Base-by-base conservation (phyloP, 2,329 filamentous ascomycete species). In the Cordyceps fumosorosea region DNA sequence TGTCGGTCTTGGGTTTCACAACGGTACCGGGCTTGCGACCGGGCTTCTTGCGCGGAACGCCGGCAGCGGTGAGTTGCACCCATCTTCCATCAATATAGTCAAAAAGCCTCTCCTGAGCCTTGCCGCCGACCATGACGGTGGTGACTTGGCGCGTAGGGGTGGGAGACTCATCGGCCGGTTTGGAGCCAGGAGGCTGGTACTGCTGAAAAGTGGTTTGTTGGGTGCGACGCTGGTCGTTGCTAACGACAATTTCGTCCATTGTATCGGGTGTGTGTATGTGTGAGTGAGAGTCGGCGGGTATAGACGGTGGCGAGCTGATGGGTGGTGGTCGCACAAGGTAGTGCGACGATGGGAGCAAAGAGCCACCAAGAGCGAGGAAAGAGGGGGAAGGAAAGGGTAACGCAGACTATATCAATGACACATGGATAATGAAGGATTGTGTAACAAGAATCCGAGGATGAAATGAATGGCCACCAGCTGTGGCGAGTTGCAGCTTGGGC, bases 21-120 rank as follows among this genome's bases (percentile, higher is more conserved):
- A 75, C 80, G 64, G 77, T 83, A 69, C 81, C 89, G 69, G 85
- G 84, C 70, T 88, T 88, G 56, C 85, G 81, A 24, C 84, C 85
- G 22, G 85, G 84, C 74, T 88, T 88, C 74, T 86, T 86, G 5
- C 84, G 75, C 0, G 84, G 83, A 7, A 84, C 69, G 12, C 84
- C 84, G 57, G 83, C 83, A 29, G 83, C 83, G 0, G 83, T 86
- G 58, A 86, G 73, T 64, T 77, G 79, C 32, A 81, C 78, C 66
- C 73, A 73, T 68, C 75, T 66, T 65, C 77, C 71, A 65, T 80
- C 71, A 64, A 75, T 69, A n/a, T 69, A 60, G 14, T 70, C 72
- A 47, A 70, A 77, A 45, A 69, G 66, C 65, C 71, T 76, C 20
- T 68, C 67, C 18, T 44, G 52, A 8, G 47, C 45, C 47, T 57